phyloP scores from a whole-genome alignment of 352 stramenopile species.

The Pythium sp. region DNA sequence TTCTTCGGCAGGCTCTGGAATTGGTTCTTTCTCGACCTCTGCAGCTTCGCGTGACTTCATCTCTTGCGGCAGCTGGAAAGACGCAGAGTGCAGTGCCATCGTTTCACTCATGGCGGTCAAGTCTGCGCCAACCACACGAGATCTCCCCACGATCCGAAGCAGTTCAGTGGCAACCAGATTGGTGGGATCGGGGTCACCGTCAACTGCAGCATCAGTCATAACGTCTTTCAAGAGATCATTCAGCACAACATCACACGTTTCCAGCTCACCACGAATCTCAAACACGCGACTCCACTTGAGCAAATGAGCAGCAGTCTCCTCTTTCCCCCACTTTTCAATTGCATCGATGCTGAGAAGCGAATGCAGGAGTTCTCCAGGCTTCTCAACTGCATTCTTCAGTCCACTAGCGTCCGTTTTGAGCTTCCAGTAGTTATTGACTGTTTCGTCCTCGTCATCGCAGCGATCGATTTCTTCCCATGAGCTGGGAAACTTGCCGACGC shows the following conservation, averaged over 20 bases:
- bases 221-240: slow-evolving; percentile 35
- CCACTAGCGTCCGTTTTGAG: slow-evolving; percentile 24
- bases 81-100: slow-evolving; percentile 43
- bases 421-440: slow-evolving; percentile 42
- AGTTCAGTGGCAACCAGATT: slow-evolving; percentile 21
- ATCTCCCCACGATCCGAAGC: slow-evolving; percentile 22
- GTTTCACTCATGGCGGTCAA: slow-evolving; percentile 29
- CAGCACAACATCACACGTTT: slow-evolving; percentile 31
- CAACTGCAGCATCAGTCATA: background rate
- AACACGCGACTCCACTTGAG: slow-evolving; percentile 52
- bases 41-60: background rate
- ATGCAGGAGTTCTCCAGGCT: background rate
- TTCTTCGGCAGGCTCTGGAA: background rate
- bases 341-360: slow-evolving; percentile 20
- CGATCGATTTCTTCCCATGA: background rate
- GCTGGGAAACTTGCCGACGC: background rate
- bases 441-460: slow-evolving; percentile 23
- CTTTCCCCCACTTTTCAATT: slow-evolving; percentile 38
- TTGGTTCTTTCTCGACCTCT: background rate
- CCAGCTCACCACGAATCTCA: slow-evolving; percentile 30
- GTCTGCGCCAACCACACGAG: slow-evolving; percentile 35
- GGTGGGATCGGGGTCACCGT: background rate
- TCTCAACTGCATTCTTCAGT: slow-evolving; percentile 11
- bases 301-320: slow-evolving; percentile 26
- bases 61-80: slow-evolving; percentile 29